These are phyloP conservation scores for Benincasa hispida DNA, from an alignment of 306 rosid genomes.

Conservation along the genomic window DNA sequence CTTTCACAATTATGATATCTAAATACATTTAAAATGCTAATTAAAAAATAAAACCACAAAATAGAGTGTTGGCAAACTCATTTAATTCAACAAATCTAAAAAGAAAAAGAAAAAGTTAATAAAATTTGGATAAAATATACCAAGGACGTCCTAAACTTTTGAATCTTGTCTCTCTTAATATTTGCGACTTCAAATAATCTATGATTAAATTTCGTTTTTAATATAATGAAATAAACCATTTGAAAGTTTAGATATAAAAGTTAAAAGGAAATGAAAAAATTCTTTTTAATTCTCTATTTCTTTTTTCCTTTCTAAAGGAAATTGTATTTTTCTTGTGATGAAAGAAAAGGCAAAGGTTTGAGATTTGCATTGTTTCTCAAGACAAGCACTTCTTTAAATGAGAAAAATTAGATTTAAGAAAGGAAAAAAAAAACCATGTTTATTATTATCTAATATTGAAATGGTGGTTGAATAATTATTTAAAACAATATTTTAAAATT, in stretches of 20 bases:
- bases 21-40: neutral
- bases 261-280: neutral
- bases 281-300: neutral
- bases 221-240: neutral
- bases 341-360: slow-evolving; percentile 42
- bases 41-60: neutral
- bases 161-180: neutral
- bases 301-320: slow-evolving; percentile 1
- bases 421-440: too few species aligned
- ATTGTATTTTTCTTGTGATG: slow-evolving; percentile 38
- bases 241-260: slow-evolving; percentile 12
- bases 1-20: too few species aligned
- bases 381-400: slow-evolving; percentile 16
- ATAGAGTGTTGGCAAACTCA: neutral
- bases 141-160: neutral
- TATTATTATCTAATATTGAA: too few species aligned
- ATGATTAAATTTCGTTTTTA: too few species aligned
- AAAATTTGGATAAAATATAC: neutral
- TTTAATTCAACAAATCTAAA: neutral
- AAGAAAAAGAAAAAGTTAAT: neutral
- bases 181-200: too few species aligned
- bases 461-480: too few species aligned
- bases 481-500: too few species aligned
- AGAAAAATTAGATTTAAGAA: neutral
- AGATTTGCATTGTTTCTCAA: slow-evolving; percentile 23